Evolutionary conservation across 192 early-diverging fungal genomes (phyloP), one percentile per base, ranked within the genome.

Genomic region (Diversispora eburnea): DNA sequence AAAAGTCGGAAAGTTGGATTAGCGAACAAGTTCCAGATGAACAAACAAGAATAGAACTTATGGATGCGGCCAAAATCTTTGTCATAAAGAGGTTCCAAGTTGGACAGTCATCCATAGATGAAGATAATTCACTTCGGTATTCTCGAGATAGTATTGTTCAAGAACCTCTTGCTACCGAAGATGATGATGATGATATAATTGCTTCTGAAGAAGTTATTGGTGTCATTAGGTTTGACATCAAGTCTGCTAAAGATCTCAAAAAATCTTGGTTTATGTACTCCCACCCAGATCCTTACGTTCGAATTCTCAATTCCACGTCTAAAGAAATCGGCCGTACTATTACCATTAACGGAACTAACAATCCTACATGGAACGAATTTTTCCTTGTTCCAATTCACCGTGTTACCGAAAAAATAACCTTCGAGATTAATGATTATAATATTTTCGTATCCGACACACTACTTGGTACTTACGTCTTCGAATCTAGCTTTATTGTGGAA

Each of bases 281-380:
- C 2, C 9, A 73, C 48, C 52, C 71, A 39, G 71, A 73, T 62
- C 71, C 71, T 48, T 73, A 73, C 48, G 46, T 73, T 5, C 19
- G 46, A 13, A 41, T 73, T 61, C 20, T 73, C 33, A 58, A 61
- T 61, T 33, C 3, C 17, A 10, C 20, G n/a, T 9, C 4, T 20
- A 60, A 62, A 62, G 57, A 73, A 73, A 62, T 62, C 8, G 46
- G 8, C 62, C 57, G 58, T 17, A 52, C 71, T 19, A n/a, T 8
- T 20, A 22, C 25, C 3, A 13, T n/a, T 45, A 12, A 48, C 61
- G 54, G 33, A 41, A 63, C 71, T 6, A 48, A 8, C 19, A 47
- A 51, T 39, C 71, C 71, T 17, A 42, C 13, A 8, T 73, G 56
- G 56, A 45, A 73, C 3, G 71, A 73, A 61, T 45, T 73, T 62